A percentile compares a stretch with the other conserved stretches of the same genome.
Evolutionary conservation across 495 filamentous ascomycete genomes (phyloP).

Genomic region (Penicillium bovifimosum): DNA sequence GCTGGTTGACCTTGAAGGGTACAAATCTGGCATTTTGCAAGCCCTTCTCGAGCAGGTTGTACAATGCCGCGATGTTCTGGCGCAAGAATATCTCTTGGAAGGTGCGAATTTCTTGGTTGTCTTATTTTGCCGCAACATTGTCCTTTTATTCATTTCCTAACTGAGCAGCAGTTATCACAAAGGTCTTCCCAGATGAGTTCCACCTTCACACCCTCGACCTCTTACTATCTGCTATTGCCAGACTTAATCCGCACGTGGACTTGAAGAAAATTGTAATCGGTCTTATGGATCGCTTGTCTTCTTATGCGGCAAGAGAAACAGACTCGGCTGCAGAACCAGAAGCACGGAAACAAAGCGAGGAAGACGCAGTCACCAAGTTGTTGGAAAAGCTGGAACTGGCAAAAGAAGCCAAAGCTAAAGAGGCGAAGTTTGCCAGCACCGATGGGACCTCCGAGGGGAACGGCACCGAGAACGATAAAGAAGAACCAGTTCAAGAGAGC

Average conservation of each 20-base stretch:
- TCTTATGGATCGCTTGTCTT: slow-evolving; percentile 90
- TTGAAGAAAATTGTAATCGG: slow-evolving; percentile 98
- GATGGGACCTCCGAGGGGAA: slow-evolving; percentile 38
- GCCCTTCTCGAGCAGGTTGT: slow-evolving; percentile 94
- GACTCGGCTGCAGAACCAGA: slow-evolving; percentile 71
- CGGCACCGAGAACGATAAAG: slow-evolving; percentile 32
- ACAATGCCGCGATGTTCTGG: slow-evolving; percentile 92
- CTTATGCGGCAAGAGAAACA: slow-evolving; percentile 83
- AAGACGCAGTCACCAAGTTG: slow-evolving; percentile 71
- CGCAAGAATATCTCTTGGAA: slow-evolving; percentile 95
- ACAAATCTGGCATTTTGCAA: slow-evolving; percentile 84
- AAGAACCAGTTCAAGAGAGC: slow-evolving; percentile 26
- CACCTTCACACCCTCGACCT: slow-evolving; percentile 95
- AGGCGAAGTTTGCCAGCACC: slow-evolving; percentile 28
- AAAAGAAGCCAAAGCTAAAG: slow-evolving; percentile 49
- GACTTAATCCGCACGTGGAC: slow-evolving; percentile 92
- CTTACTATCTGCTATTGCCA: slow-evolving; percentile 82
- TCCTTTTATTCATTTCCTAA: slow-evolving; percentile 13
- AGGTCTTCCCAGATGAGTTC: slow-evolving; percentile 98
- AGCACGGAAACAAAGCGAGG: slow-evolving; percentile 68
- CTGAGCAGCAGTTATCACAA: slow-evolving; percentile 71
- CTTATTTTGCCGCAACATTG: neutral
- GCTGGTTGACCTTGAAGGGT: slow-evolving; percentile 86
- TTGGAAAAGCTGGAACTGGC: slow-evolving; percentile 70
- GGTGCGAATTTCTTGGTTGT: slow-evolving; percentile 34